Evolutionary conservation across 225 moss, liverwort and hornwort species (phyloP), one percentile per base, ranked within the genome.

Genomic region (Polytrichum commune): DNA sequence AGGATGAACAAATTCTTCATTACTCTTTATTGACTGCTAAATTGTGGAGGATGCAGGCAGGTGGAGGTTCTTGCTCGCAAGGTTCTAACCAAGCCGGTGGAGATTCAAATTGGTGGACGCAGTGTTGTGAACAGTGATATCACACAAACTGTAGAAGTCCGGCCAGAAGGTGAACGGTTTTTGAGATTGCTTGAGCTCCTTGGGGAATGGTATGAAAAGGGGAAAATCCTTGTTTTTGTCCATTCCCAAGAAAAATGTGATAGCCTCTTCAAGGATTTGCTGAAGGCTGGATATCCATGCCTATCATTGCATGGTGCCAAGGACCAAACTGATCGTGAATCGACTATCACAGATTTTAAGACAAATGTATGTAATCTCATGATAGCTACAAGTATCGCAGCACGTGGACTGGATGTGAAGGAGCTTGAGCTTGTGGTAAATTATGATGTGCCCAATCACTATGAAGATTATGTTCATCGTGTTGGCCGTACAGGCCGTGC

Each of bases 211-310:
- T 93, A 93, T 60, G 97, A 98, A 81, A 98, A 95, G 76, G 97
- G 95, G 54, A 95, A 99, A 78, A 84, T 99, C 72, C 85, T 99
- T 54, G 95, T 93, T 53, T 95, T 99, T 74, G 98, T 95, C 28
- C 98, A 99, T 72, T 98, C 97, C 66, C 97, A 99, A 77, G 98
- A 99, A 53, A 99, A 99, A 55, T 99, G 98, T 82, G 95, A 95
- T 65, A 83, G 89, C 78, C 76, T 99, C 65, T 95, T 95, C 73
- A 95, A 88, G 77, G 98, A 95, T 71, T 74, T 99, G 63, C 72
- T 95, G 32, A 90, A 86, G 78, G 93, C 93, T 55, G 98, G 98
- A 27, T 99, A 99, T 71, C 93, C 98, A 29, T 99, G 98, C 78
- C 77, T 95, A 75, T 99, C 98, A 64, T 77, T 99, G 60, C 98